Base-by-base conservation (phyloP, 345 rosid genomes). In the Aquilaria sinensis region DNA sequence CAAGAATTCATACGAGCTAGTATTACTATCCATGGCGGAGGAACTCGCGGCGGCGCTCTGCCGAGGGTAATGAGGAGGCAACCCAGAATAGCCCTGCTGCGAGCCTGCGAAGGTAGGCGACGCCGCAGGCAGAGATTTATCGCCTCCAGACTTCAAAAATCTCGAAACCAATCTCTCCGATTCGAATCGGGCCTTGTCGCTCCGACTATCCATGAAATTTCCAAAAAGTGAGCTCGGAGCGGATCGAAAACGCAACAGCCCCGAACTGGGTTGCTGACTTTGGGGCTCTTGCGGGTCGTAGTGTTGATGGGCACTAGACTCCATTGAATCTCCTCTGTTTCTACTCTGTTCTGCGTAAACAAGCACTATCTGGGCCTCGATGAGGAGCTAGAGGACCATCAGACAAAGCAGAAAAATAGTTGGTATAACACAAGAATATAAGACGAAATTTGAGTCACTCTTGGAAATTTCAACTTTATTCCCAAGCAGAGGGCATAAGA, bases 51-150 rank as follows among this genome's bases (percentile, higher is more conserved):
- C 79, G 5, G 83, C 71, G 60, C 73, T 74, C 64, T 76, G 83
- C 60, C 87, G 78, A 61, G 98, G 97, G 58, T 85, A 89, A 64
- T 86, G 92, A 71, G 90, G 97, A 55, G 92, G 96, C 75, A 93
- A 76, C 10, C 87, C 86, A 1, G 81, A 65, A 60, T 70, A 84
- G 57, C 72, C 76, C 50, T 68, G 80, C 55, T 80, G 68, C 60
- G 85, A 77, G 62, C 61, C 74, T 6, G 70, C 66, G 64, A 73
- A 77, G 31, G 71, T 66, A 14, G 71, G 71, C 41, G 63, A 64
- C 61, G 70, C 72, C 32, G 68, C 48, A 60, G 49, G 67, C 0
- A 61, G 62, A 63, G 82, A 70, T 56, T 74, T 78, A 16, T 55
- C 79, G 15, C 74, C 77, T 33, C 73, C 67, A 66, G 81, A 68